A percentile compares a stretch with the other conserved stretches of the same genome.
Conservation (phyloP, 306 rosid genomes). For the Cucurbita ficifolia region DNA sequence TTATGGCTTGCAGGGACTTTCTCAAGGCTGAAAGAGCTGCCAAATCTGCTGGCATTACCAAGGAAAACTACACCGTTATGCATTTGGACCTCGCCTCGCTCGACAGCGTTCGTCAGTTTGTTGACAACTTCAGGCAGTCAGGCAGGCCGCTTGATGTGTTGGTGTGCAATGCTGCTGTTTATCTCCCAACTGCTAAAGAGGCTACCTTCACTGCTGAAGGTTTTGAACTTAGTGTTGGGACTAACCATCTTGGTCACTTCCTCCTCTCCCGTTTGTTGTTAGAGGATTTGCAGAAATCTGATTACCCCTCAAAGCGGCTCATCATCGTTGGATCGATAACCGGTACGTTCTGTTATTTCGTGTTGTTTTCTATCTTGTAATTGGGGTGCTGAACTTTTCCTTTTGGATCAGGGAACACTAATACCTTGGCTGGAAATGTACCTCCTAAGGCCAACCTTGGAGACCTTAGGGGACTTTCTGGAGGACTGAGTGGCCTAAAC, state of each 20-base stretch:
- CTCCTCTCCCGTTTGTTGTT: constrained; percentile 74
- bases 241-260: constrained; percentile 91
- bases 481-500: constrained; percentile 78
- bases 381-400: not conserved
- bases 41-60: constrained; percentile 65
- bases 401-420: constrained; percentile 59
- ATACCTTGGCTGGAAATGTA: constrained; percentile 98
- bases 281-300: constrained; percentile 68
- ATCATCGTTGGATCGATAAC: constrained; percentile 96
- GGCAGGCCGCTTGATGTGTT: constrained; percentile 67
- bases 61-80: constrained; percentile 79
- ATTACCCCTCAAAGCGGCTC: constrained; percentile 75
- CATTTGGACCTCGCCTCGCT: constrained; percentile 92
- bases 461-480: constrained; percentile 83
- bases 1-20: constrained; percentile 98
- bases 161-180: constrained; percentile 94
- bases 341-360: constrained; percentile 22
- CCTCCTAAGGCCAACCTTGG: constrained; percentile 99
- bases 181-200: constrained; percentile 86
- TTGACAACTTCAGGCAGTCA: constrained; percentile 48
- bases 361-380: not conserved
- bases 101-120: constrained; percentile 87
- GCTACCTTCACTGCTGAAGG: constrained; percentile 89
- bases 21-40: constrained; percentile 97
- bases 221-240: constrained; percentile 91